Percentiles rank a stretch among this genome's conserved stretches.
Evolutionary conservation across 2,329 filamentous ascomycete genomes (phyloP).

Genomic region (Cordyceps tenuipes): DNA sequence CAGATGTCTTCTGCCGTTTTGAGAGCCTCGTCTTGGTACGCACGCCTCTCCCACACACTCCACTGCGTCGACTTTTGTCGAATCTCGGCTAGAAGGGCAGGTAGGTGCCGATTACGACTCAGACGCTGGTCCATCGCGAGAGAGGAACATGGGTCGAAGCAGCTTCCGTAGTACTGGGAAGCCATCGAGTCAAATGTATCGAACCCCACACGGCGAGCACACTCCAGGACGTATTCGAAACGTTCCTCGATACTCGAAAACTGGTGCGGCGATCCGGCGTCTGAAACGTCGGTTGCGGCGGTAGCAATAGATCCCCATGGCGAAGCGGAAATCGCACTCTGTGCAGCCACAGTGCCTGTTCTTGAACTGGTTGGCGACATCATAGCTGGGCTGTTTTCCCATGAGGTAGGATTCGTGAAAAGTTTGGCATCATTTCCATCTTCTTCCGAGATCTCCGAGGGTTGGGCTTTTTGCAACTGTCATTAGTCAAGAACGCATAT

Average conservation of each 20-base stretch:
- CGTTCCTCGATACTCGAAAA: constrained; percentile 12
- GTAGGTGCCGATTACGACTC: constrained; percentile 15
- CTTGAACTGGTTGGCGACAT: constrained; percentile 12
- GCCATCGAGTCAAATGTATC: constrained; percentile 13
- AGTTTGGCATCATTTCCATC: constrained; percentile 9
- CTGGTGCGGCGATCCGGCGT: background rate
- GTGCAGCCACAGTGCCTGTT: constrained; percentile 9
- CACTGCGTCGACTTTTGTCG: constrained; percentile 13
- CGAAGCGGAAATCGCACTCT: constrained; percentile 1
- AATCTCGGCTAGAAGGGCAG: constrained; percentile 12
- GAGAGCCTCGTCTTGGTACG: constrained; percentile 22
- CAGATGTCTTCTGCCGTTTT: constrained; percentile 16
- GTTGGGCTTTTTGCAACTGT: background rate
- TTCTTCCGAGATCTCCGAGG: constrained; percentile 10
- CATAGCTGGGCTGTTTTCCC: constrained; percentile 11
- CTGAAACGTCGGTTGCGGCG: constrained; percentile 8
- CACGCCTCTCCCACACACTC: constrained; percentile 20
- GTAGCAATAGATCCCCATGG: constrained; percentile 11
- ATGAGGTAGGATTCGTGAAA: constrained; percentile 5
- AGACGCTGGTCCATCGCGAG: constrained; percentile 14
- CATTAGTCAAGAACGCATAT: background rate
- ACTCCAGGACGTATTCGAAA: constrained; percentile 13
- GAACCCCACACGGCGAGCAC: constrained; percentile 12
- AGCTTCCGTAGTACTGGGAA: constrained; percentile 13
- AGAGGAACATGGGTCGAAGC: constrained; percentile 13